These are phyloP conservation scores for Lotmaria passim DNA, from an alignment of 208 protist species.

Conservation along the genomic window DNA sequence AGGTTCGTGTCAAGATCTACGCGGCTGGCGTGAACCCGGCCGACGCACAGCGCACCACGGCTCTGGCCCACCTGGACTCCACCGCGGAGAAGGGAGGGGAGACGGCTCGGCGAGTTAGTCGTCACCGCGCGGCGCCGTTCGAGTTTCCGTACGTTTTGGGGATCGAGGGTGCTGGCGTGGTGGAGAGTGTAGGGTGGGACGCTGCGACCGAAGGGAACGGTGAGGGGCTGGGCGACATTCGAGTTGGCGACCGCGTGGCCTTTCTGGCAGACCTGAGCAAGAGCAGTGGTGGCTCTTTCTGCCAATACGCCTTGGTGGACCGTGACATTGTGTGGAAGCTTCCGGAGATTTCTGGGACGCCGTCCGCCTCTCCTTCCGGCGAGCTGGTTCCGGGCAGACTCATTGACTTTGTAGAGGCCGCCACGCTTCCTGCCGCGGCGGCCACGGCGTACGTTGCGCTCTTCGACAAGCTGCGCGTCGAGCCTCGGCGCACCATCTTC, in stretches of 20 bases:
- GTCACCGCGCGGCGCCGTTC: conserved; percentile 34
- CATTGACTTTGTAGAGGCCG: conserved; percentile 78
- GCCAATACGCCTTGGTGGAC: conserved; percentile 69
- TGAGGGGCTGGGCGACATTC: conserved; percentile 23
- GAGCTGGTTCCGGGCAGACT: conserved; percentile 19
- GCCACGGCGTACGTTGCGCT: conserved; percentile 75
- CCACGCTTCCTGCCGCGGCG: conserved; percentile 64
- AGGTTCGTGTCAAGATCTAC: conserved; percentile 74
- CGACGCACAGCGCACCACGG: conserved; percentile 50
- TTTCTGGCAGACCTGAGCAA: conserved; percentile 60
- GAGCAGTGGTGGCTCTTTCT: conserved; percentile 60
- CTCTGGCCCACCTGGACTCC: conserved; percentile 3
- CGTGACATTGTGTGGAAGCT: conserved; percentile 58
- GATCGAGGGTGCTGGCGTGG: conserved; percentile 65
- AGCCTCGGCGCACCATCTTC: conserved; percentile 69
- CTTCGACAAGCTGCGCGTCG: conserved; percentile 75
- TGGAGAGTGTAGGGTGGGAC: conserved; percentile 75
- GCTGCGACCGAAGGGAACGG: neutral
- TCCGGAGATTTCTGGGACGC: conserved; percentile 22
- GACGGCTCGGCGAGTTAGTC: conserved; percentile 10
- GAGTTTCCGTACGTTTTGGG: conserved; percentile 68
- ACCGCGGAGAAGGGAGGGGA: neutral
- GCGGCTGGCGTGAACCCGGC: conserved; percentile 69
- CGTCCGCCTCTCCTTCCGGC: conserved; percentile 3
- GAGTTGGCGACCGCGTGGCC: conserved; percentile 66